Evolutionary conservation across 805 yeast genomes (phyloP), one percentile per base, ranked within the genome.

Genomic region (Lipomyces chichibuensis): DNA sequence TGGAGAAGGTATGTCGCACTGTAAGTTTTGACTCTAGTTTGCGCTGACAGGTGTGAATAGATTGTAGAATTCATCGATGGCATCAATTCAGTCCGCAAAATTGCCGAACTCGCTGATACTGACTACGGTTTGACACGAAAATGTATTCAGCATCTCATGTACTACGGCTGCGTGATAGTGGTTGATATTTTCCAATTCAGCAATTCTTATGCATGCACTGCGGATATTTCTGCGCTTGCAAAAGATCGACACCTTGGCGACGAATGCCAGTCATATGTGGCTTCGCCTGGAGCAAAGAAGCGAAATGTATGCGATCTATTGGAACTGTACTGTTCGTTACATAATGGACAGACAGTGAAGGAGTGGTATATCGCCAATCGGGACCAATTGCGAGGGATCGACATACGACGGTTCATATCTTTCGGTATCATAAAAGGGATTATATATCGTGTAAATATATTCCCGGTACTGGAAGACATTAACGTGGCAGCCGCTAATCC

Each of bases 1-100:
- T 95, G 95, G 81, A 92, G 57, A 88, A 90, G 72, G 59, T 43
- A 29, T 9, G 67, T 33, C 9, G 32, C 14, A 13, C 20, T 64
- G 8, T 60, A 14, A 13, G 5, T n/a, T 53, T 6, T 11, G 57
- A n/a, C 49, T 43, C n/a, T 2, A 43, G 49, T 2, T 43, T 6
- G 27, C 25, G 23, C 60, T 58, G 13, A 52, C 55, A 20, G 7
- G 32, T 25, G 33, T 37, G 23, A 25, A 60, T 39, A 65, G 62
- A 90, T 95, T 29, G 79, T 91, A 11, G 97, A 97, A 0, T 89
- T 82, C 71, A 91, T 95, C 60, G 87, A 95, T 74, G 99, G 99
- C 1, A 82, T 92, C 59, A 94, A 94, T 76, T 90, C 95, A 5
- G 86, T 95, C 23, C 82, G 86, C 49, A 83, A 84, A 64, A 94